phyloP scores from a whole-genome alignment of 441 rosid genomes.

The Euphorbia schlechtendalii region DNA sequence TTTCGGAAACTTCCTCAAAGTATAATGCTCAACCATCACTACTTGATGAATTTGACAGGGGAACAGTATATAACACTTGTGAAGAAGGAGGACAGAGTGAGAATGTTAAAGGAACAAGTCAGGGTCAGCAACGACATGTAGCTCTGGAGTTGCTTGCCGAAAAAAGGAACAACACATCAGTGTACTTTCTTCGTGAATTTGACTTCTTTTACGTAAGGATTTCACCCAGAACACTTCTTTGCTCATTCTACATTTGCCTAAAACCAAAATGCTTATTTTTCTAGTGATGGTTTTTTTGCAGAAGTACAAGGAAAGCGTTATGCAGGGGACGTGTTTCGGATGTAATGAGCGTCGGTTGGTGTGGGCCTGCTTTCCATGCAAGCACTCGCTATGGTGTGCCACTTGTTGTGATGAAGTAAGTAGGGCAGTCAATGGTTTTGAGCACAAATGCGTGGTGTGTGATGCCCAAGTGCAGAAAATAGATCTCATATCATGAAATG shows the following conservation, averaged over 20 bases:
- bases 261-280: neutral
- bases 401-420: conserved; percentile 41
- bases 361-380: conserved; percentile 72
- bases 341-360: conserved; percentile 44
- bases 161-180: conserved; percentile 40
- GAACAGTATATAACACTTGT: conserved; percentile 1
- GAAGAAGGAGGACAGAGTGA: conserved; percentile 17
- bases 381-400: conserved; percentile 67
- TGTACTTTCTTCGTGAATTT: conserved; percentile 67
- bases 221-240: conserved; percentile 7
- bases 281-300: no score
- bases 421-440: conserved; percentile 24
- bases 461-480: conserved; percentile 46
- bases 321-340: conserved; percentile 50
- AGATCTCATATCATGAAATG: conserved; percentile 24
- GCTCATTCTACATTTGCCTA: neutral
- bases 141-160: conserved; percentile 52
- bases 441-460: conserved; percentile 75
- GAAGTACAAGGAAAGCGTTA: conserved; percentile 45
- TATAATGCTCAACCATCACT: conserved; percentile 22
- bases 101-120: conserved; percentile 11
- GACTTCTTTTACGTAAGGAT: conserved; percentile 60
- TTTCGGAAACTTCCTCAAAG: conserved; percentile 27
- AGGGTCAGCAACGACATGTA: conserved; percentile 32
- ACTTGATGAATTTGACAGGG: conserved; percentile 9